A percentile compares a stretch with the other conserved stretches of the same genome.
These are phyloP conservation scores for Carex kokanica DNA, from an alignment of 176 grass and related monocot genomes.

Conservation along the genomic window DNA sequence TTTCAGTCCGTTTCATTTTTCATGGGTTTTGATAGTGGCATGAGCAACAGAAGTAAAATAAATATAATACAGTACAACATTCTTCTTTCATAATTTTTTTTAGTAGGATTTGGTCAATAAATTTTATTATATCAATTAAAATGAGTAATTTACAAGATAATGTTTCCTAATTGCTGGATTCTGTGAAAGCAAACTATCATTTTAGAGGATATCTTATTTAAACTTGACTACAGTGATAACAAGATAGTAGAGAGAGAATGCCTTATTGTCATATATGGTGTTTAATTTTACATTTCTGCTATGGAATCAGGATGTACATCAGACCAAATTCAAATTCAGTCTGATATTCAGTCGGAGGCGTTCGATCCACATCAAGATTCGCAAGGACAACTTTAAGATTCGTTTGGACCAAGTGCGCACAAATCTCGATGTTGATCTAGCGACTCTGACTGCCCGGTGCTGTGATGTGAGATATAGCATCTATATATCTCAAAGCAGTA, in stretches of 20 bases:
- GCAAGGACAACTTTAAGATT: no score
- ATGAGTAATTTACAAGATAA: not conserved
- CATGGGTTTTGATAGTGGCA: no score
- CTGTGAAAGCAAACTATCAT: not conserved
- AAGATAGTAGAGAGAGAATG: not conserved
- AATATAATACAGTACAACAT: not conserved
- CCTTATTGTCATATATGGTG: not conserved
- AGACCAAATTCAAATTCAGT: no score
- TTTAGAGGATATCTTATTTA: not conserved
- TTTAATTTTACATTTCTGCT: no score
- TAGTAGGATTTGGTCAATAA: not conserved
- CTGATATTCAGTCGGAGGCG: no score
- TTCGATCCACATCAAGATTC: no score
- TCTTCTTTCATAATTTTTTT: not conserved
- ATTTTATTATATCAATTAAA: not conserved
- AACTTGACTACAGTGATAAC: not conserved
- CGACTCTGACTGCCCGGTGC: not conserved
- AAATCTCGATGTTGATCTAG: no score
- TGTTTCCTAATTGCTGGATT: not conserved
- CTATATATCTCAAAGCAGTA: not conserved
- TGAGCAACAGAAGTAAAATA: no score
- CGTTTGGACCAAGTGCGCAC: not conserved
- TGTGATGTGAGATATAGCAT: not conserved
- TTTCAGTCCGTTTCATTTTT: not conserved
- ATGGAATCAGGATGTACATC: no score